Evolutionary conservation across 2,329 filamentous ascomycete species (phyloP), one percentile per base, ranked within the genome.

Genomic region (Diaporthe helianthi): DNA sequence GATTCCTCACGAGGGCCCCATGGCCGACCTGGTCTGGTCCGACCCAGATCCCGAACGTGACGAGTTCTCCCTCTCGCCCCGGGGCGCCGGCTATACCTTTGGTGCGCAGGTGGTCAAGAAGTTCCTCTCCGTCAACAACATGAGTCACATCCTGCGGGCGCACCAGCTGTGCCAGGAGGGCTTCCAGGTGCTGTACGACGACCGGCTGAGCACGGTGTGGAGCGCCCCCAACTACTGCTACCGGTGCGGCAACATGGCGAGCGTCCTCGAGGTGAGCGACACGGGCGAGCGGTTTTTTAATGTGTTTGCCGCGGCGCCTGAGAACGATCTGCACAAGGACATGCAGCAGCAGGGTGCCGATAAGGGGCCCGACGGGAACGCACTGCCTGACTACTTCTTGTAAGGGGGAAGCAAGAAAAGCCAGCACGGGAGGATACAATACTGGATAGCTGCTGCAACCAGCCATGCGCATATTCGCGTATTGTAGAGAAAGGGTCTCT

Each of bases 21-120:
- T 99, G 96, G 96, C 96, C n/a, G 96, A 99, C 80, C 84, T 99
- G 6, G 96, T 99, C 38, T 99, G 96, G 96, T 97, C 94, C 24
- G 96, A 99, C 79, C 96, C 96, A 0, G 96, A 99, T 78, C 92
- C 93, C n/a, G 96, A 99, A 75, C 89, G 94, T 69, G 96, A 99
- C 81, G 96, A 99, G 80, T 99, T 99, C 81, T 97, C 93, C 8
- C 87, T 99, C 19, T 97, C 93, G 9, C 96, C 96, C 2, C 88
- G 96, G 72, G 96, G 96, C 52, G 96, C 96, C 24, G 96, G 96
- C 29, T 99, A 99, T 80, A 98, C 95, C 0, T 99, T 99, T 78
- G 96, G 96, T 68, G 94, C 94, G 8, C 96, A 98, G 80, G 96
- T 99, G 19, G 96, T 99, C 64, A 97, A 95, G 82, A 99, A 99